A percentile compares a stretch with the other conserved stretches of the same genome.
These are phyloP conservation scores for Scheffersomyces stambukii DNA, from an alignment of 1,139 yeast species.

Conservation along the genomic window DNA sequence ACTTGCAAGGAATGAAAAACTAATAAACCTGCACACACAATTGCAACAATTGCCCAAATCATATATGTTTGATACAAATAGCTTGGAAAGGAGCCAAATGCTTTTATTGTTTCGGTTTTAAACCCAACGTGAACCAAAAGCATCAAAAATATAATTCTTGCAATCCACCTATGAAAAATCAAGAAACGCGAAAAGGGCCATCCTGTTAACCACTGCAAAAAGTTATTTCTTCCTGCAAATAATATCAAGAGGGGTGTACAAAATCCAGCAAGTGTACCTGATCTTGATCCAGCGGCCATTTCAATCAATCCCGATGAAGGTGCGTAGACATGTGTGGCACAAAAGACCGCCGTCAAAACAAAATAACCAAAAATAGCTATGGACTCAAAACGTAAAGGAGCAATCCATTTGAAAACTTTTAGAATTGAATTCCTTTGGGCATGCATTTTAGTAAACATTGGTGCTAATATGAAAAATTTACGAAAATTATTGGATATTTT, in stretches of 20 bases:
- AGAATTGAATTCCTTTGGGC: slow-evolving; percentile 2
- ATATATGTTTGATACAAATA: slow-evolving; percentile 29
- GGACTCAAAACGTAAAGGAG: slow-evolving; percentile 22
- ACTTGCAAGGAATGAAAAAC: slow-evolving; percentile 22
- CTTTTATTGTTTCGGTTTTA: slow-evolving; percentile 5
- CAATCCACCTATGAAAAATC: slow-evolving; percentile 21
- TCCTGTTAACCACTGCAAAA: slow-evolving; percentile 23
- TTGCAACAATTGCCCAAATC: slow-evolving; percentile 49
- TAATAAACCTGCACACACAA: slow-evolving; percentile 32
- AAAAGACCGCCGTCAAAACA: slow-evolving; percentile 10
- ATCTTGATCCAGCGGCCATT: slow-evolving; percentile 19
- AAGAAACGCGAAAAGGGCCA: slow-evolving; percentile 18
- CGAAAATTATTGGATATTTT: slow-evolving; percentile 9
- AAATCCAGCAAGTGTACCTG: slow-evolving; percentile 19
- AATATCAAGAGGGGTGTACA: slow-evolving; percentile 19
- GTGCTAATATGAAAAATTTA: slow-evolving; percentile 9
- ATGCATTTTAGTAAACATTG: slow-evolving; percentile 9
- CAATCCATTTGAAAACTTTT: slow-evolving; percentile 3
- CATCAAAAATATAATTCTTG: slow-evolving; percentile 14
- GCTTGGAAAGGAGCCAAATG: slow-evolving; percentile 15
- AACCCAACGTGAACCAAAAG: slow-evolving; percentile 16
- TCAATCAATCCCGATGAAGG: slow-evolving; percentile 10
- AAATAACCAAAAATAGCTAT: slow-evolving; percentile 11
- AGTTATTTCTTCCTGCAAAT: slow-evolving; percentile 23
- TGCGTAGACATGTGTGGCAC: slow-evolving; percentile 11